These are phyloP conservation scores for Echria macrotheca DNA, from an alignment of 495 filamentous ascomycete species.

Conservation along the genomic window DNA sequence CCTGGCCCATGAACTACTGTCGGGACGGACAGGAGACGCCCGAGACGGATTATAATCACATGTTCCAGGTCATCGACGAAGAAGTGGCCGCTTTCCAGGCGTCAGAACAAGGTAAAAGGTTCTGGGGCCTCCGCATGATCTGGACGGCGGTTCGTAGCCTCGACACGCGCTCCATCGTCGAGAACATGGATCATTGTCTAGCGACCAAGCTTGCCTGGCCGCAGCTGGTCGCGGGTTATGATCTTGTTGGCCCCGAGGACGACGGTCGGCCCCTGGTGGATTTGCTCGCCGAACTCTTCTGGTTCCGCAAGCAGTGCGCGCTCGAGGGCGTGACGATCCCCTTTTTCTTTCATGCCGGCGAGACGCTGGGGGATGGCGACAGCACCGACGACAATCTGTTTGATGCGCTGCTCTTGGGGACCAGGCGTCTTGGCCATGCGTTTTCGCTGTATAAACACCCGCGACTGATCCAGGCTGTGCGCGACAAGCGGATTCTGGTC, in stretches of 20 bases:
- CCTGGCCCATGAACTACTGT: conserved; percentile 58
- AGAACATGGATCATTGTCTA: conserved; percentile 83
- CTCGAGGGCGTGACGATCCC: conserved; percentile 80
- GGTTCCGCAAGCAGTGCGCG: conserved; percentile 81
- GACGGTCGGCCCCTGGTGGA: conserved; percentile 67
- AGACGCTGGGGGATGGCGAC: conserved; percentile 72
- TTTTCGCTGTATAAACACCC: conserved; percentile 90
- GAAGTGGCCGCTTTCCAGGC: conserved; percentile 71
- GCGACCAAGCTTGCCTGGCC: conserved; percentile 72
- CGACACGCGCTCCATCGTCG: conserved; percentile 58
- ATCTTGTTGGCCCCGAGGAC: conserved; percentile 84
- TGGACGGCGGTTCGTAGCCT: conserved; percentile 70
- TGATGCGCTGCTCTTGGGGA: conserved; percentile 82
- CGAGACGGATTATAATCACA: conserved; percentile 57
- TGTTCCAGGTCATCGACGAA: conserved; percentile 67
- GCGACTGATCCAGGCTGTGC: conserved; percentile 76
- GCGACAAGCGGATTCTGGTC: conserved; percentile 78
- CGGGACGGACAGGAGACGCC: conserved; percentile 51
- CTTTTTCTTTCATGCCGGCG: conserved; percentile 92
- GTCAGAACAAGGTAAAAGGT: conserved; percentile 58
- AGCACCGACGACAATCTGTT: conserved; percentile 79
- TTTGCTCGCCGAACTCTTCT: conserved; percentile 77
- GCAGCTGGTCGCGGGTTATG: conserved; percentile 76
- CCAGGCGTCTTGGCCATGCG: conserved; percentile 81
- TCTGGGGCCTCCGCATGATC: conserved; percentile 84